A percentile compares a stretch with the other conserved stretches of the same genome.
Evolutionary conservation across 441 rosid species (phyloP).

Genomic region (Macaranga tanarius): DNA sequence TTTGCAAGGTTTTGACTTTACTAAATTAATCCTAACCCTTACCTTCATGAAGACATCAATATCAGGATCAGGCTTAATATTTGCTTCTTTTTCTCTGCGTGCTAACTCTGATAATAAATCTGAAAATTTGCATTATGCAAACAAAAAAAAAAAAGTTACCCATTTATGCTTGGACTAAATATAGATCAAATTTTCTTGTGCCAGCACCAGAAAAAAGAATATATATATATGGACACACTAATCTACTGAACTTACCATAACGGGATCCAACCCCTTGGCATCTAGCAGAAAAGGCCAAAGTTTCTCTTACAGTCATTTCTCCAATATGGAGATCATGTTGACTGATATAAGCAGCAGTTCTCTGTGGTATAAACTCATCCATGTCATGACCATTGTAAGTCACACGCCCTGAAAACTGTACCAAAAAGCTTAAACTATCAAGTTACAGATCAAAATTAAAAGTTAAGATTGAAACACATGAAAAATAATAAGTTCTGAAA

Average conservation of each 20-base stretch:
- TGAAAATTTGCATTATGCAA: conserved; percentile 1
- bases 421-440: too few species aligned
- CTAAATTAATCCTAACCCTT: too few species aligned
- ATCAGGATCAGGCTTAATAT: conserved; percentile 36
- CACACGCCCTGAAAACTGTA: conserved; percentile 29
- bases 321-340: conserved; percentile 34
- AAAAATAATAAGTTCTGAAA: too few species aligned
- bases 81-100: conserved; percentile 32
- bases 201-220: too few species aligned
- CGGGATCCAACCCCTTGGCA: conserved; percentile 32
- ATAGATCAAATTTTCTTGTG: too few species aligned
- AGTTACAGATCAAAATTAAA: too few species aligned
- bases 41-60: conserved; percentile 40
- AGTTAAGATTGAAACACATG: too few species aligned
- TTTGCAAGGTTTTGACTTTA: too few species aligned
- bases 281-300: conserved; percentile 37
- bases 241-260: conserved; percentile 14
- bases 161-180: too few species aligned
- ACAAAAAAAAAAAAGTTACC: too few species aligned
- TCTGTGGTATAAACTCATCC: conserved; percentile 34
- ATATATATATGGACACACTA: too few species aligned
- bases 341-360: conserved; percentile 33
- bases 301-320: conserved; percentile 39
- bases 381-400: conserved; percentile 31
- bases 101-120: conserved; percentile 31